phyloP scores from a whole-genome alignment of 2,329 filamentous ascomycete genomes.

The Zasmidium cellare region DNA sequence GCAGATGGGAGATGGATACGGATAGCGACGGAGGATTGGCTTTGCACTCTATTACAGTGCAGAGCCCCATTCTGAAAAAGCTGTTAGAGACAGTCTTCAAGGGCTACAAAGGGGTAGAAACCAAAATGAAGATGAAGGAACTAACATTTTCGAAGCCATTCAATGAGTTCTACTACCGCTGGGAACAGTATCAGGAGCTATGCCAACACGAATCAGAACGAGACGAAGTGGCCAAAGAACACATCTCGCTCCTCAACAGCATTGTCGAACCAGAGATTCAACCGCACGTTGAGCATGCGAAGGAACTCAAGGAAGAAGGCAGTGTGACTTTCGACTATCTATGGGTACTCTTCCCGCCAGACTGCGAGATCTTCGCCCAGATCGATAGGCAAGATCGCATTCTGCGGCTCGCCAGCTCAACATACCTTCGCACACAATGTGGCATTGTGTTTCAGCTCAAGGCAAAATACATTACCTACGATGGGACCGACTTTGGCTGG shows the following conservation, averaged over 20 bases:
- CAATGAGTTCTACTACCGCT: slow-evolving; percentile 38
- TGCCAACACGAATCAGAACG: slow-evolving; percentile 12
- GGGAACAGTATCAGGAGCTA: slow-evolving; percentile 30
- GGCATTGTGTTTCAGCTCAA: neutral
- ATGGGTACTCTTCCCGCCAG: slow-evolving; percentile 6
- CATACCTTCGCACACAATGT: neutral
- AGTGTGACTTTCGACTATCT: slow-evolving; percentile 3
- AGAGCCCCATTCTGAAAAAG: slow-evolving; percentile 36
- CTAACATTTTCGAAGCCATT: slow-evolving; percentile 38
- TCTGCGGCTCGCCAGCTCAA: slow-evolving; percentile 24
- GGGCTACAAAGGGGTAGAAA: slow-evolving; percentile 35
- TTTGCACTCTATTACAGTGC: slow-evolving; percentile 36
- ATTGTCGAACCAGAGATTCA: slow-evolving; percentile 21
- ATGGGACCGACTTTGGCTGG: slow-evolving; percentile 31
- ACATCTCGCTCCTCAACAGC: slow-evolving; percentile 28
- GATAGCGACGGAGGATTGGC: slow-evolving; percentile 19
- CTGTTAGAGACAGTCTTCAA: slow-evolving; percentile 33
- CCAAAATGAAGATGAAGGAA: slow-evolving; percentile 32
- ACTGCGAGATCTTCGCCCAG: slow-evolving; percentile 19
- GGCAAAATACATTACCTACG: slow-evolving; percentile 30
- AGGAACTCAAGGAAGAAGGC: slow-evolving; percentile 24
- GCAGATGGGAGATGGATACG: slow-evolving; percentile 24
- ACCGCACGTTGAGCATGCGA: neutral
- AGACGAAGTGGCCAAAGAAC: slow-evolving; percentile 23
- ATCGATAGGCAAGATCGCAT: slow-evolving; percentile 29